A percentile compares a stretch with the other conserved stretches of the same genome.
phyloP scores from a whole-genome alignment of 2,329 filamentous ascomycete genomes.

The Orbilia quercus region DNA sequence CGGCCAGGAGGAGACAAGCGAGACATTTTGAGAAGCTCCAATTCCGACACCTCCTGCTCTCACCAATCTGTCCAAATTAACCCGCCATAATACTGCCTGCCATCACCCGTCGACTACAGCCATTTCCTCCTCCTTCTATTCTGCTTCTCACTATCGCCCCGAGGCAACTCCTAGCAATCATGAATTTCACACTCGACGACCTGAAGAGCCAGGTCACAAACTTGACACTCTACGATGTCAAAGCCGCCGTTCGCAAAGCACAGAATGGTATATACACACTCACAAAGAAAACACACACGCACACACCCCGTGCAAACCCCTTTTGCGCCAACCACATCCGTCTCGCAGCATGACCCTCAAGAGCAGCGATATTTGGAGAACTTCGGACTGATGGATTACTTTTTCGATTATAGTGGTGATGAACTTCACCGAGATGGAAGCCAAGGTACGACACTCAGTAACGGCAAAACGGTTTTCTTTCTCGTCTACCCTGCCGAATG shows the following conservation, averaged over 20 bases:
- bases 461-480: conserved; percentile 32
- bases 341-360: conserved; percentile 29
- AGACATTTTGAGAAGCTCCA: conserved; percentile 57
- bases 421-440: conserved; percentile 97
- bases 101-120: conserved; percentile 5
- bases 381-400: conserved; percentile 57
- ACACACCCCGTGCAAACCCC: no score
- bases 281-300: conserved; percentile 9
- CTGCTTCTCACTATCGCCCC: neutral
- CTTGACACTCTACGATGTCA: conserved; percentile 92
- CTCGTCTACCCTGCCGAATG: neutral
- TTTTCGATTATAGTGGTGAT: conserved; percentile 76
- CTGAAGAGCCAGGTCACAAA: conserved; percentile 89
- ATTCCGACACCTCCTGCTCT: conserved; percentile 39
- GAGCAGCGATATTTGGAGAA: conserved; percentile 46
- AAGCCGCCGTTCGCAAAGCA: conserved; percentile 92
- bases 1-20: conserved; percentile 25
- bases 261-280: conserved; percentile 76
- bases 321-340: conserved; percentile 36
- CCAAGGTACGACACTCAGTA: conserved; percentile 72
- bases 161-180: conserved; percentile 15
- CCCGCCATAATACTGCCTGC: neutral
- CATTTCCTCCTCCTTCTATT: neutral
- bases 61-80: conserved; percentile 35
- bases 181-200: conserved; percentile 71